Evolutionary conservation across 1,284 basidiomycete species (phyloP).

Genomic region (Moesziomyces antarcticus): DNA sequence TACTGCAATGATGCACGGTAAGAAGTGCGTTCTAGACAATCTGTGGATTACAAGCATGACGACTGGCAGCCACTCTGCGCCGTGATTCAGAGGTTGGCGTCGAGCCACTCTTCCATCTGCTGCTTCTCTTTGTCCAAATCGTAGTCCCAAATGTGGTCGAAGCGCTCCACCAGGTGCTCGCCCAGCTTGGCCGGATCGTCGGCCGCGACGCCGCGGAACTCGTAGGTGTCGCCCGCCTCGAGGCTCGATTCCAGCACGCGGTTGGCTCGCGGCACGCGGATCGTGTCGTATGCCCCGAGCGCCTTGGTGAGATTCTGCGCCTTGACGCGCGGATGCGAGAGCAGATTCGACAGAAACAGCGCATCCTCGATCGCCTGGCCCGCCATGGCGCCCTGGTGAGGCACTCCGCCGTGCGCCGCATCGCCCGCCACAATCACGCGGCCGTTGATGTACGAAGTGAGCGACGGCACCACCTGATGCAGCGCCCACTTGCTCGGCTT

Average conservation of each 20-base stretch:
- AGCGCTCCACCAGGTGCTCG: slow-evolving; percentile 25
- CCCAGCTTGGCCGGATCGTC: slow-evolving; percentile 29
- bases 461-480: slow-evolving; percentile 72
- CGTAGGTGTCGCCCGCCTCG: slow-evolving; percentile 53
- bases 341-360: slow-evolving; percentile 71
- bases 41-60: neutral
- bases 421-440: slow-evolving; percentile 74
- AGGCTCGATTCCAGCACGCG: slow-evolving; percentile 52
- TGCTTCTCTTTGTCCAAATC: slow-evolving; percentile 26
- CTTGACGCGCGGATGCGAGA: slow-evolving; percentile 71
- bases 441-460: slow-evolving; percentile 71
- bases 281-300: slow-evolving; percentile 49
- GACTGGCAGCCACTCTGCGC: neutral
- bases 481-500: slow-evolving; percentile 75
- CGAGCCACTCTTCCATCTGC: slow-evolving; percentile 25
- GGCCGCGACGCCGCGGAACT: slow-evolving; percentile 29
- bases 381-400: slow-evolving; percentile 75
- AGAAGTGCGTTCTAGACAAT: neutral
- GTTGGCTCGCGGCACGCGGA: slow-evolving; percentile 56
- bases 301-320: slow-evolving; percentile 71
- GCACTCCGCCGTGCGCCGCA: slow-evolving; percentile 75
- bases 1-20: neutral
- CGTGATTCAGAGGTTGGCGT: slow-evolving; percentile 9
- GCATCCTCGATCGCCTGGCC: slow-evolving; percentile 77
- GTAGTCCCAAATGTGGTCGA: slow-evolving; percentile 46